Conservation (phyloP, 345 rosid genomes). For the Litchi chinensis region DNA sequence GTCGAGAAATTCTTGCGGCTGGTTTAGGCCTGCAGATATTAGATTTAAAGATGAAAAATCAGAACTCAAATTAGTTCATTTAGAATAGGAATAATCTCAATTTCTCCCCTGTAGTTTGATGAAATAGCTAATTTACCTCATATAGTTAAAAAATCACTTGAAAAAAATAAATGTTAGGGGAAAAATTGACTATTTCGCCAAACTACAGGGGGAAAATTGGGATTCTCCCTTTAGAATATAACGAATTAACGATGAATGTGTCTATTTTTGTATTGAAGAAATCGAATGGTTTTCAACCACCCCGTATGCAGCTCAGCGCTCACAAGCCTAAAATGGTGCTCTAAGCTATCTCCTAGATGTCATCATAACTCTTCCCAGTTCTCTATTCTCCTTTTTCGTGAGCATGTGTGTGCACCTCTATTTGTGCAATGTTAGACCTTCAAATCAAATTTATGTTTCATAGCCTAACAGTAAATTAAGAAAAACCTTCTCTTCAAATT, state of each 20-base stretch:
- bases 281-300: neutral
- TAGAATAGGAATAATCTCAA: no score
- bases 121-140: no score
- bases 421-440: no score
- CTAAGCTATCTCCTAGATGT: neutral
- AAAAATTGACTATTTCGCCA: no score
- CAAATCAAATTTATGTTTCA: no score
- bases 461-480: neutral
- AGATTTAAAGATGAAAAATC: neutral
- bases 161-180: no score
- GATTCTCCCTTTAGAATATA: no score
- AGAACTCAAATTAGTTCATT: neutral
- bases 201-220: no score
- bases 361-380: neutral
- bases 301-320: neutral
- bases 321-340: neutral
- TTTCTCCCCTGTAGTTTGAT: no score
- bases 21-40: slow-evolving; percentile 31
- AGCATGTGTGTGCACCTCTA: neutral
- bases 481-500: neutral
- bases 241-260: neutral
- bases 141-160: no score
- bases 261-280: neutral
- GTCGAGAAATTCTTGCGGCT: slow-evolving; percentile 23
- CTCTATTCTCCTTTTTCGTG: neutral